phyloP scores from a whole-genome alignment of 2,329 filamentous ascomycete genomes.

The Penicillium glabrum region DNA sequence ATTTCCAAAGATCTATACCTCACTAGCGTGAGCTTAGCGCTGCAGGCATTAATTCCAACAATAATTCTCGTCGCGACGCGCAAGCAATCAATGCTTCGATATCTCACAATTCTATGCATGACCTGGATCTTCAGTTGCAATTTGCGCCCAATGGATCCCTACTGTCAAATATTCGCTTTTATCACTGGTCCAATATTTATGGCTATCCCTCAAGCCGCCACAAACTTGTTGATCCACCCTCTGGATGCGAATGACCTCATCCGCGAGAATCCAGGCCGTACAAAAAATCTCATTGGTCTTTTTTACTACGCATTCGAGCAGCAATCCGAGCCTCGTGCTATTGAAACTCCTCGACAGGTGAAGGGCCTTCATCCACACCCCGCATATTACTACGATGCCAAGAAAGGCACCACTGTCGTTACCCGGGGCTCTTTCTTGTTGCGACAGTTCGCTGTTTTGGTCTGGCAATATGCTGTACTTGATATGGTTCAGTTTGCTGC shows the following conservation, averaged over 20 bases:
- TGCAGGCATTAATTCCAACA: not conserved
- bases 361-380: slow-evolving; percentile 8
- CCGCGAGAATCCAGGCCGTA: not conserved
- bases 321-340: not conserved
- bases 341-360: slow-evolving; percentile 11
- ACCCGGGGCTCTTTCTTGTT: slow-evolving; percentile 3
- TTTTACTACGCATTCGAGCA: not conserved
- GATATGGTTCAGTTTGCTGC: slow-evolving; percentile 6
- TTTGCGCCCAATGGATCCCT: not conserved
- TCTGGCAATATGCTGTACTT: slow-evolving; percentile 11
- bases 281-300: not conserved
- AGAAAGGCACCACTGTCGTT: not conserved
- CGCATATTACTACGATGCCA: slow-evolving; percentile 2
- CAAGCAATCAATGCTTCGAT: not conserved
- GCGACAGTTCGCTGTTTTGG: slow-evolving; percentile 1
- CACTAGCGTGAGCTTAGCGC: not conserved
- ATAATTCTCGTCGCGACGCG: not conserved
- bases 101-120: slow-evolving; percentile 1
- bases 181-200: not conserved
- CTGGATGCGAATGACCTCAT: slow-evolving; percentile 4
- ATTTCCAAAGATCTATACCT: not conserved
- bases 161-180: not conserved
- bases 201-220: not conserved
- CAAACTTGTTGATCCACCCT: slow-evolving; percentile 10
- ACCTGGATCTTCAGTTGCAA: not conserved